Percentiles rank a stretch among this genome's conserved stretches.
These are phyloP conservation scores for Dichotomocladium elegans DNA, from an alignment of 371 early-diverging fungal species.

Conservation along the genomic window DNA sequence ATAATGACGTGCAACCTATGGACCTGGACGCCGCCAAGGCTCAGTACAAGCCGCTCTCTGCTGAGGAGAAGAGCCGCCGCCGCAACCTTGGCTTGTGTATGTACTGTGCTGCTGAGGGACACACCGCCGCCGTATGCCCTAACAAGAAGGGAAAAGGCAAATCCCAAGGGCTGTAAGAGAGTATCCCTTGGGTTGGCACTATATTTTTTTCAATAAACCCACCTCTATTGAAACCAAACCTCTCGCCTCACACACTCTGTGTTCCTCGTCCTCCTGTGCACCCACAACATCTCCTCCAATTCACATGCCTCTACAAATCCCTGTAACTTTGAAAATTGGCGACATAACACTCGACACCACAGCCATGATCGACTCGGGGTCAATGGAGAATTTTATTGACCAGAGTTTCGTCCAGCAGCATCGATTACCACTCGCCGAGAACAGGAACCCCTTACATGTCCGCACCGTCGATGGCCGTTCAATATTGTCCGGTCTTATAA, in stretches of 20 bases:
- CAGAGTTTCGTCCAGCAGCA: not conserved
- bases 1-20: not conserved
- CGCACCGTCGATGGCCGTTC: slow-evolving; percentile 2
- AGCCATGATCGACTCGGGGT: slow-evolving; percentile 4
- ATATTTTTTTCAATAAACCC: slow-evolving; percentile 5
- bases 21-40: not conserved
- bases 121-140: not conserved
- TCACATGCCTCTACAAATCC: no score
- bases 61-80: not conserved
- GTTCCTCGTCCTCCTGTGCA: not conserved
- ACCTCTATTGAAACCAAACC: not conserved
- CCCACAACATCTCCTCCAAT: no score
- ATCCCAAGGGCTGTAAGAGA: no score
- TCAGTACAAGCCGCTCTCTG: not conserved
- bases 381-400: slow-evolving; percentile 4
- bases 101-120: slow-evolving; percentile 3
- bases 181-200: no score
- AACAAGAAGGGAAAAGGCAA: no score
- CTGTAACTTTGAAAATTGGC: not conserved
- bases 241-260: no score
- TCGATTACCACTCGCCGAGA: not conserved
- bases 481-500: not conserved
- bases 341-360: not conserved
- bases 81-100: not conserved
- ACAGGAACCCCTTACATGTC: not conserved